Evolutionary conservation across 2,329 filamentous ascomycete genomes (phyloP).

Genomic region (Bertia moriformis): DNA sequence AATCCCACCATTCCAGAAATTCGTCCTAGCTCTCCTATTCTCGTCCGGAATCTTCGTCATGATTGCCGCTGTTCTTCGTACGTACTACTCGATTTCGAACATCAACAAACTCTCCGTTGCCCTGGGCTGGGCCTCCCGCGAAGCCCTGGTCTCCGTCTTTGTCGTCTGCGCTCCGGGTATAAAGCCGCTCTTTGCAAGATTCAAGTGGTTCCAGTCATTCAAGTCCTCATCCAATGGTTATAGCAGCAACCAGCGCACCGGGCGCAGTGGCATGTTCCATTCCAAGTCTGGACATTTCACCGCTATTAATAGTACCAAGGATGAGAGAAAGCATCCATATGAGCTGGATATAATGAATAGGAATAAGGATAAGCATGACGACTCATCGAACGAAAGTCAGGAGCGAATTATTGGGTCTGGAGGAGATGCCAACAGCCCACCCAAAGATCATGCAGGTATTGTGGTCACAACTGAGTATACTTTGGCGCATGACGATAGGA

Average conservation of each 20-base stretch:
- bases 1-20: constrained; percentile 8
- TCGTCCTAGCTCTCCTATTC: constrained; percentile 9
- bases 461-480: neutral
- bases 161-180: constrained; percentile 11
- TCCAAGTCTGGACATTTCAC: neutral
- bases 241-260: neutral
- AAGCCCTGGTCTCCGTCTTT: constrained; percentile 10
- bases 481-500: neutral
- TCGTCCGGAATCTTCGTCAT: constrained; percentile 13
- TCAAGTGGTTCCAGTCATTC: neutral
- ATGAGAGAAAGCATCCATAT: constrained; percentile 1
- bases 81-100: constrained; percentile 10
- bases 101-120: constrained; percentile 8
- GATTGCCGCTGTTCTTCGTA: constrained; percentile 10
- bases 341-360: neutral
- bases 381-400: neutral
- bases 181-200: constrained; percentile 7
- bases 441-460: neutral
- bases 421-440: neutral
- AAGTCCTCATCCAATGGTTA: neutral
- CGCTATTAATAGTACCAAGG: neutral
- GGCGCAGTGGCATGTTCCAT: neutral
- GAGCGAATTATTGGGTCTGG: neutral
- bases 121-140: constrained; percentile 10
- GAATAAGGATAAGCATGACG: neutral